These are phyloP conservation scores for Thermochaetoides thermophila DNA, from an alignment of 495 filamentous ascomycete genomes.

Conservation along the genomic window DNA sequence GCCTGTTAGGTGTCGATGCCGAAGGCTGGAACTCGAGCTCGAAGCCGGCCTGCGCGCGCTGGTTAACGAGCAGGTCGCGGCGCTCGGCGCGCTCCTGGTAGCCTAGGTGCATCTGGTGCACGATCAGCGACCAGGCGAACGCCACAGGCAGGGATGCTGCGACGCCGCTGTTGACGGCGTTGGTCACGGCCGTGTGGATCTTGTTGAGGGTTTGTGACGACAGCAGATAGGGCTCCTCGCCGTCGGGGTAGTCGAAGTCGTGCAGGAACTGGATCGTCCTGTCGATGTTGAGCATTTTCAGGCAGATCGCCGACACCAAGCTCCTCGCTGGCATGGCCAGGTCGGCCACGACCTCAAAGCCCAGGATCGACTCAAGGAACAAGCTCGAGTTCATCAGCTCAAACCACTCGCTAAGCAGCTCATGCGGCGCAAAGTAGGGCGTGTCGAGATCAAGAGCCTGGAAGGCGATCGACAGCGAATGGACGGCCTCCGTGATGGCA, in stretches of 20 bases:
- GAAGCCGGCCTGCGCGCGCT: conserved; percentile 42
- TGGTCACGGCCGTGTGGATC: conserved; percentile 47
- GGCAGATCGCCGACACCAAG: conserved; percentile 54
- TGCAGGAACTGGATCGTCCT: conserved; percentile 29
- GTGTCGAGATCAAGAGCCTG: conserved; percentile 44
- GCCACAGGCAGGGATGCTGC: conserved; percentile 47
- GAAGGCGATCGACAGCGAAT: conserved; percentile 61
- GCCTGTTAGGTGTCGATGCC: conserved; percentile 15
- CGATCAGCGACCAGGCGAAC: conserved; percentile 63
- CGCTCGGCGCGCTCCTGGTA: conserved; percentile 43
- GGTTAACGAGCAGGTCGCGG: conserved; percentile 46
- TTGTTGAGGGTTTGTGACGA: conserved; percentile 45
- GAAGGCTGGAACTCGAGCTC: conserved; percentile 27
- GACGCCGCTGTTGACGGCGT: conserved; percentile 31
- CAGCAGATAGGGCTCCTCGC: conserved; percentile 43
- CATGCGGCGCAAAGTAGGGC: conserved; percentile 38
- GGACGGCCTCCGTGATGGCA: conserved; percentile 50
- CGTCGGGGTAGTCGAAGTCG: conserved; percentile 24
- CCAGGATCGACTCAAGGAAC: conserved; percentile 47
- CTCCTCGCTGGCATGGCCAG: conserved; percentile 48
- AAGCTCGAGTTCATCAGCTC: conserved; percentile 44
- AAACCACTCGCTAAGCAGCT: conserved; percentile 57
- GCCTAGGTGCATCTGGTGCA: conserved; percentile 49
- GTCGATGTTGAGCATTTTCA: conserved; percentile 59
- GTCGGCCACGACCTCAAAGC: conserved; percentile 35